A percentile compares a stretch with the other conserved stretches of the same genome.
phyloP scores from a whole-genome alignment of 1,284 basidiomycete species.

The Apiotrichum laibachii region DNA sequence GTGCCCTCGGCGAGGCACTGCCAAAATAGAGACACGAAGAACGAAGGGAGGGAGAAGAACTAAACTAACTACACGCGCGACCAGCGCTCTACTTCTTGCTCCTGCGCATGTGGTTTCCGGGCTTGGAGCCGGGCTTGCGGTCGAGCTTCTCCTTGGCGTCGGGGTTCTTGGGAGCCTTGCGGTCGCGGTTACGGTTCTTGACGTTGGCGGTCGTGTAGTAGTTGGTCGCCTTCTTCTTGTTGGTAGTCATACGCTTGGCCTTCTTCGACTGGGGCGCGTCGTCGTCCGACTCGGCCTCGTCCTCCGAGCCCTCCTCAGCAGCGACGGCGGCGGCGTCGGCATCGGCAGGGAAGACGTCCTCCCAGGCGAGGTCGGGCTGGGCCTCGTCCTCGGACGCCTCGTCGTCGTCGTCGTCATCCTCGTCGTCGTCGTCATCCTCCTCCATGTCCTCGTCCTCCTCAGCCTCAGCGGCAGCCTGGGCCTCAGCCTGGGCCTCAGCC shows the following conservation, averaged over 20 bases:
- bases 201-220: slow-evolving; percentile 85
- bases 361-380: slow-evolving; percentile 74
- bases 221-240: slow-evolving; percentile 88
- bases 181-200: slow-evolving; percentile 71
- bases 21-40: background rate
- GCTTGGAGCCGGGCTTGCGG: slow-evolving; percentile 8
- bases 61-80: background rate
- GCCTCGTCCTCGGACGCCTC: slow-evolving; percentile 26
- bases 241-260: slow-evolving; percentile 79
- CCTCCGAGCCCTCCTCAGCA: slow-evolving; percentile 28
- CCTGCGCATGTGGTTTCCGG: slow-evolving; percentile 5
- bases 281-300: slow-evolving; percentile 27
- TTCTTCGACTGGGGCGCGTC: slow-evolving; percentile 52
- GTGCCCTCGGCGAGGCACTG: background rate
- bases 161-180: slow-evolving; percentile 42
- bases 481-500: slow-evolving; percentile 26
- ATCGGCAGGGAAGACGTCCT: slow-evolving; percentile 64
- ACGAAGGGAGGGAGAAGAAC: background rate
- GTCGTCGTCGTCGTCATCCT: slow-evolving; percentile 51
- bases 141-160: slow-evolving; percentile 3
- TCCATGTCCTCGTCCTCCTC: slow-evolving; percentile 55
- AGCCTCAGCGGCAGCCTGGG: slow-evolving; percentile 54
- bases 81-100: slow-evolving; percentile 11
- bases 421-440: slow-evolving; percentile 45
- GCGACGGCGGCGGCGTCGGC: slow-evolving; percentile 40